Evolutionary conservation across 768 basidiomycete genomes (phyloP).

Genomic region (Trametes cubensis): DNA sequence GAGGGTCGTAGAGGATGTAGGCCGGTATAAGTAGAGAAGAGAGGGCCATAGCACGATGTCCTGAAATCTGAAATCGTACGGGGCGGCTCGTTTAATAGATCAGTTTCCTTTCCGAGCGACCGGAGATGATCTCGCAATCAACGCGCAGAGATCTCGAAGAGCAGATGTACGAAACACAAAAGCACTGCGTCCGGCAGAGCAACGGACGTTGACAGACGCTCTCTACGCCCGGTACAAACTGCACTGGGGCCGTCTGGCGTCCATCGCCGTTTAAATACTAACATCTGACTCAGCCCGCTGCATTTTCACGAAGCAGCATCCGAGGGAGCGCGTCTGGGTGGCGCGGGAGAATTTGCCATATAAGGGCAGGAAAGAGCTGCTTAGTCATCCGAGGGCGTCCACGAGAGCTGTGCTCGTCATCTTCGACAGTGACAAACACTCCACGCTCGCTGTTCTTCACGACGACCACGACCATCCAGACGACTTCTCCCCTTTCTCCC

Average conservation of each 20-base stretch:
- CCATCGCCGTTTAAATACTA: not conserved
- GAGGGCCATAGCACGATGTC: constrained; percentile 29
- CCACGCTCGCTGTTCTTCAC: constrained; percentile 32
- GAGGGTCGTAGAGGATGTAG: not conserved
- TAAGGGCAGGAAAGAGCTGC: constrained; percentile 10
- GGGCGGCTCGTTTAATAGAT: constrained; percentile 19
- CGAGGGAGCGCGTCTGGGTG: constrained; percentile 6
- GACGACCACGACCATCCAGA: constrained; percentile 29
- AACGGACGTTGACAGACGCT: not conserved
- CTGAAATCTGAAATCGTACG: constrained; percentile 30
- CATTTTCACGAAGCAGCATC: constrained; percentile 1
- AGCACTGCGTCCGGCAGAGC: too few relatives aligned
- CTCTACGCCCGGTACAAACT: not conserved
- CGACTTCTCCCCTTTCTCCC: constrained; percentile 15
- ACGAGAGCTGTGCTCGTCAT: constrained; percentile 29
- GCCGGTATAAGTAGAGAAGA: constrained; percentile 21
- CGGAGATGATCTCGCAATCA: constrained; percentile 16
- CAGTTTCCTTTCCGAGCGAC: constrained; percentile 14
- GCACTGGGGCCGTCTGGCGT: not conserved
- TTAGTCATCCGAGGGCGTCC: constrained; percentile 20
- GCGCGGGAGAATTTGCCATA: constrained; percentile 9
- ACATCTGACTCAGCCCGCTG: constrained; percentile 1
- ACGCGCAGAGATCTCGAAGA: not conserved
- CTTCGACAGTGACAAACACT: constrained; percentile 31
- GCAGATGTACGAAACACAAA: too few relatives aligned